These are phyloP conservation scores for Penicillium decumbens DNA, from an alignment of 2,329 filamentous ascomycete species.

Conservation along the genomic window DNA sequence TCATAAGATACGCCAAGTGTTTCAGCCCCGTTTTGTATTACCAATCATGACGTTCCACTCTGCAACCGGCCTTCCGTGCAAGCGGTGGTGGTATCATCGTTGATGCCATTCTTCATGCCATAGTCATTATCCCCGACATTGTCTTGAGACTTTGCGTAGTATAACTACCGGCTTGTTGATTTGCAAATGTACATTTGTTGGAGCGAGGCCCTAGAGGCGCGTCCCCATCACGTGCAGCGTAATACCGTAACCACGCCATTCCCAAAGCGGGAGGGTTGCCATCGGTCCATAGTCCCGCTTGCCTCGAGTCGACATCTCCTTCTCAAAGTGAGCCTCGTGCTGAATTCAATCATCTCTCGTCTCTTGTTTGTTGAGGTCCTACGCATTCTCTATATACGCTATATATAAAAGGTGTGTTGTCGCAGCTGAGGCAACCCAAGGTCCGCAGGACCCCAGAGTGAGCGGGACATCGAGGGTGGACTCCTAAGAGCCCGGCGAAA, in stretches of 20 bases:
- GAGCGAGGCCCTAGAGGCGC: slow-evolving; percentile 2
- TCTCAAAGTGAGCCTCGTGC: slow-evolving; percentile 2
- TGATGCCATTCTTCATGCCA: neutral
- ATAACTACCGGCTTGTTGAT: neutral
- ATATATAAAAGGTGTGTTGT: slow-evolving; percentile 8
- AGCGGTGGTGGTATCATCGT: slow-evolving; percentile 24
- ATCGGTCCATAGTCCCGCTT: slow-evolving; percentile 8
- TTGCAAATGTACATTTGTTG: neutral
- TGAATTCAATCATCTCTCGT: slow-evolving; percentile 5
- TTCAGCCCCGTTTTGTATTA: slow-evolving; percentile 15
- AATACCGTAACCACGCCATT: slow-evolving; percentile 22
- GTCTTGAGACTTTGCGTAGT: too few relatives aligned
- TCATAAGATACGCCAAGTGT: slow-evolving; percentile 11
- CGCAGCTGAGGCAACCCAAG: slow-evolving; percentile 25
- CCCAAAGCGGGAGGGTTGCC: slow-evolving; percentile 20
- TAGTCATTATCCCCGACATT: neutral
- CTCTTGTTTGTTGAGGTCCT: neutral
- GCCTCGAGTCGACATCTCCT: slow-evolving; percentile 6
- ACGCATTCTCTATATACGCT: slow-evolving; percentile 2
- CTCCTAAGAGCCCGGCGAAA: slow-evolving; percentile 31
- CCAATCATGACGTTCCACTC: slow-evolving; percentile 18
- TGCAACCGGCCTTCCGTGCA: slow-evolving; percentile 8
- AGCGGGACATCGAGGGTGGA: slow-evolving; percentile 39
- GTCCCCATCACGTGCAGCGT: slow-evolving; percentile 17
- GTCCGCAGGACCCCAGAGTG: slow-evolving; percentile 26